Evolutionary conservation across 306 rosid genomes (phyloP).

Genomic region (Dryas octopetala): DNA sequence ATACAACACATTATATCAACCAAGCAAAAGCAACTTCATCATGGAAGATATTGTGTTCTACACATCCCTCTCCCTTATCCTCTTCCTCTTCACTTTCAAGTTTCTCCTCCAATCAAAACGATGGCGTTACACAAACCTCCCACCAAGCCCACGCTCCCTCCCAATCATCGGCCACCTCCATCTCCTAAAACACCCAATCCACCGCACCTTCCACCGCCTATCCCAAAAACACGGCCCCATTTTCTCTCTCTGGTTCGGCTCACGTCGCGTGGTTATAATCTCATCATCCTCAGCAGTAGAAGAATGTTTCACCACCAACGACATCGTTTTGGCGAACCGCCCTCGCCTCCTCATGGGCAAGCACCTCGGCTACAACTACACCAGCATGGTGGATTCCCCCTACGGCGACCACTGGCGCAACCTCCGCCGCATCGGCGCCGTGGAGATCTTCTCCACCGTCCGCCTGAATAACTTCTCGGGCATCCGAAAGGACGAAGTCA

Average conservation of each 20-base stretch:
- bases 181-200: constrained; percentile 39
- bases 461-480: constrained; percentile 30
- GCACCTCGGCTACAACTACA: constrained; percentile 44
- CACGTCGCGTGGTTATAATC: constrained; percentile 37
- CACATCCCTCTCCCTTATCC: constrained; percentile 1
- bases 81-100: constrained; percentile 23
- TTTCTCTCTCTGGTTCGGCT: constrained; percentile 33
- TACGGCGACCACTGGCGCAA: constrained; percentile 86
- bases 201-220: constrained; percentile 33
- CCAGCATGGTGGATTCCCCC: constrained; percentile 28
- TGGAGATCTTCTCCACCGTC: constrained; percentile 53
- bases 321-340: constrained; percentile 57
- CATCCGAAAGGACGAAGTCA: constrained; percentile 46
- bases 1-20: no score
- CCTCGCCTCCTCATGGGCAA: constrained; percentile 25
- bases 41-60: constrained; percentile 13
- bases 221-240: constrained; percentile 45
- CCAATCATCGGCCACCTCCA: constrained; percentile 68
- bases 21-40: neutral
- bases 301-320: constrained; percentile 75
- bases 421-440: constrained; percentile 60
- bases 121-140: constrained; percentile 29
- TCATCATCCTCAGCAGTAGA: constrained; percentile 46
- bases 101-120: constrained; percentile 17
- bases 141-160: constrained; percentile 51